Percentiles rank a stretch among this genome's conserved stretches.
phyloP scores from a whole-genome alignment of 2,329 filamentous ascomycete genomes.

The Alternaria longipes region DNA sequence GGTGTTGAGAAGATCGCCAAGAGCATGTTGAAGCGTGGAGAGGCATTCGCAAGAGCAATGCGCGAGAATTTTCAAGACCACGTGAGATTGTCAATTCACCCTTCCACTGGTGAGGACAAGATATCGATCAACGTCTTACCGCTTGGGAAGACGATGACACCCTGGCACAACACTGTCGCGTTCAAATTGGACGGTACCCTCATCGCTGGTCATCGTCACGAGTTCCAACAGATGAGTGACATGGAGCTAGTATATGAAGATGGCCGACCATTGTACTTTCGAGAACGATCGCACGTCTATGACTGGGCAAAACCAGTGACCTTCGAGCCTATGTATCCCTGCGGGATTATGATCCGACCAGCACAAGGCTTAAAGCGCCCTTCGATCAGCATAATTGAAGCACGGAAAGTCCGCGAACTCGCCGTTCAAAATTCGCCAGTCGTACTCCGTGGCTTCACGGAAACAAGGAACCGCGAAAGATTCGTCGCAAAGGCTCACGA shows the following conservation, averaged over 20 bases:
- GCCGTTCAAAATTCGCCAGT: conserved; percentile 63
- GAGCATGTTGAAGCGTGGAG: conserved; percentile 32
- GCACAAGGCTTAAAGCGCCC: conserved; percentile 15
- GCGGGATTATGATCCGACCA: conserved; percentile 31
- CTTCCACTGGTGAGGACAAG: conserved; percentile 32
- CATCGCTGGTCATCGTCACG: too few species aligned
- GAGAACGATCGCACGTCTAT: conserved; percentile 23
- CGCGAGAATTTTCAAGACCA: conserved; percentile 26
- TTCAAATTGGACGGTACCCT: conserved; percentile 20
- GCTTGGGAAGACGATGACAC: conserved; percentile 21
- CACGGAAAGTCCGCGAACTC: conserved; percentile 56
- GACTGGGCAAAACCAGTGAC: conserved; percentile 15
- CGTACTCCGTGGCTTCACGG: conserved; percentile 61
- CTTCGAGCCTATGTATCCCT: conserved; percentile 34
- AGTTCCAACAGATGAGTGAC: background rate
- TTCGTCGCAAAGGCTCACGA: conserved; percentile 60
- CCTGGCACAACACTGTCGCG: conserved; percentile 29
- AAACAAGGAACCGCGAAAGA: conserved; percentile 57
- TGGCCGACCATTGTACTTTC: conserved; percentile 21
- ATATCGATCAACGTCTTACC: conserved; percentile 30
- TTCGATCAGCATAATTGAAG: conserved; percentile 57
- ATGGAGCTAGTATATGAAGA: conserved; percentile 23
- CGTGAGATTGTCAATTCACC: conserved; percentile 34
- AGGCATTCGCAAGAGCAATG: conserved; percentile 24
- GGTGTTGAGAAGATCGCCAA: conserved; percentile 23